phyloP scores from a whole-genome alignment of 495 filamentous ascomycete species.

The Penicillium canescens region DNA sequence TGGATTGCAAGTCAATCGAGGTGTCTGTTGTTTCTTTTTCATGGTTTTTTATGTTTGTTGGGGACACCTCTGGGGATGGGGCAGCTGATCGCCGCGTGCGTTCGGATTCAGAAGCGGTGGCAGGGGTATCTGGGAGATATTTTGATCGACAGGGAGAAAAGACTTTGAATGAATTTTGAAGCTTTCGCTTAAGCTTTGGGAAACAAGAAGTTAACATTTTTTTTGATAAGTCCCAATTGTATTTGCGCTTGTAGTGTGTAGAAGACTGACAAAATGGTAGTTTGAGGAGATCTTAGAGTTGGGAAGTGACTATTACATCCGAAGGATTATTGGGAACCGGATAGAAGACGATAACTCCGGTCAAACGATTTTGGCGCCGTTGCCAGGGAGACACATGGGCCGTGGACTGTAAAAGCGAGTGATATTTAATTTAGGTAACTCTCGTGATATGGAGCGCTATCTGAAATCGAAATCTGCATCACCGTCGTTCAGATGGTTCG shows the following conservation, averaged over 20 bases:
- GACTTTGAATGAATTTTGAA: background rate
- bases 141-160: background rate
- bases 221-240: background rate
- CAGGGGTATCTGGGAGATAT: background rate
- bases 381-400: background rate
- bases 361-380: background rate
- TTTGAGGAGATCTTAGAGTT: background rate
- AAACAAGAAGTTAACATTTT: background rate
- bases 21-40: conserved; percentile 13
- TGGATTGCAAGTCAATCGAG: conserved; percentile 25
- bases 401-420: background rate
- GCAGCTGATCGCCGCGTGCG: background rate
- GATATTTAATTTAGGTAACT: background rate
- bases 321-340: background rate
- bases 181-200: background rate
- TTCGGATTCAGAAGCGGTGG: background rate
- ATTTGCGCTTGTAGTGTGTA: background rate
- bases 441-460: background rate
- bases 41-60: background rate
- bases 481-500: background rate
- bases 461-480: background rate
- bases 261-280: background rate
- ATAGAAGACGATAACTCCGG: background rate
- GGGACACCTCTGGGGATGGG: background rate
- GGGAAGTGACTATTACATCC: background rate